These are phyloP conservation scores for Populus tremula DNA, from an alignment of 345 rosid species.

Conservation along the genomic window DNA sequence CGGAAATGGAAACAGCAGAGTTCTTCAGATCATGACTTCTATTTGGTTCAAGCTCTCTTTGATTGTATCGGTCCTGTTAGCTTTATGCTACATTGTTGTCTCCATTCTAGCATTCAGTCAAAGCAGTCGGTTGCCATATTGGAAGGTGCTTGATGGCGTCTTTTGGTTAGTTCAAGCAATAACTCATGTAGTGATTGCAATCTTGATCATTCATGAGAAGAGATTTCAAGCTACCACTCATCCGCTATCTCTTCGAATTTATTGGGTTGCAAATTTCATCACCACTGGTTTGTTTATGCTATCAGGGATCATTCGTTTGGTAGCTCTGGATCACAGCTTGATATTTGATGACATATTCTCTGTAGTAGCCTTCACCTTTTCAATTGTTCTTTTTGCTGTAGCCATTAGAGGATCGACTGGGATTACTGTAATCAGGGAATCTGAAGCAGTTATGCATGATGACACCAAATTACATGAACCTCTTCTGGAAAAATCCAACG, in stretches of 20 bases:
- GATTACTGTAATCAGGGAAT: slow-evolving; percentile 27
- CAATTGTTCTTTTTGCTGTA: slow-evolving; percentile 44
- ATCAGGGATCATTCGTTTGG: slow-evolving; percentile 54
- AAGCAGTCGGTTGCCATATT: slow-evolving; percentile 20
- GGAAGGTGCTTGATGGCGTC: slow-evolving; percentile 41
- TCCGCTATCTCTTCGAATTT: slow-evolving; percentile 62
- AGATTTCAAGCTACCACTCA: slow-evolving; percentile 57
- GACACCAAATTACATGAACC: slow-evolving; percentile 35
- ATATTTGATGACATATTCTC: slow-evolving; percentile 58
- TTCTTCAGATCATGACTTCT: slow-evolving; percentile 27
- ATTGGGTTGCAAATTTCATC: slow-evolving; percentile 52
- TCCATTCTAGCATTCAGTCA: slow-evolving; percentile 53
- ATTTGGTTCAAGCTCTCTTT: slow-evolving; percentile 57
- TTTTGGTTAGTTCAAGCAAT: slow-evolving; percentile 79
- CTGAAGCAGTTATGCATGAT: slow-evolving; percentile 28
- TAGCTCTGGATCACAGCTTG: slow-evolving; percentile 28
- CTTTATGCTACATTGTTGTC: slow-evolving; percentile 40
- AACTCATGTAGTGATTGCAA: slow-evolving; percentile 56
- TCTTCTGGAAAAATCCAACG: slow-evolving; percentile 42
- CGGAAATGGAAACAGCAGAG: slow-evolving; percentile 29
- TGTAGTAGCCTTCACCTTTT: slow-evolving; percentile 48
- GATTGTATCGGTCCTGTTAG: slow-evolving; percentile 38
- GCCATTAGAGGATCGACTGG: slow-evolving; percentile 79
- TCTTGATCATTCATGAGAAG: slow-evolving; percentile 66
- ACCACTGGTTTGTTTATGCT: slow-evolving; percentile 44